These are phyloP conservation scores for Apiotrichum montevideense DNA, from an alignment of 1,284 basidiomycete species.

Conservation along the genomic window DNA sequence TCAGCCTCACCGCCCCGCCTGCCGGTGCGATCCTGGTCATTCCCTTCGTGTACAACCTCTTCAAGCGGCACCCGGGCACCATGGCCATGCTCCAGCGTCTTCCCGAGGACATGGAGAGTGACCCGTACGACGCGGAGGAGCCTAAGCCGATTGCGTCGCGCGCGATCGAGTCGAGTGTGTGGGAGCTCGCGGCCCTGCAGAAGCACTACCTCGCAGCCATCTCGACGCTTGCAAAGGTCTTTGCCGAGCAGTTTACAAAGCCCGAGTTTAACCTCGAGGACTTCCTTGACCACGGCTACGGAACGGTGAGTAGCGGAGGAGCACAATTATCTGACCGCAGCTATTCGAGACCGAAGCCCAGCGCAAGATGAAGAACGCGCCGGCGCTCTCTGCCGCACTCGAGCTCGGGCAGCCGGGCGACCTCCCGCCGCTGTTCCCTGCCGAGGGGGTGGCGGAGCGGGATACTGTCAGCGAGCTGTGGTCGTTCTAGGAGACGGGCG, in stretches of 20 bases:
- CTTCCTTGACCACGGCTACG: constrained; percentile 93
- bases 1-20: constrained; percentile 79
- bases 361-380: constrained; percentile 72
- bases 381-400: constrained; percentile 52
- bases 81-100: constrained; percentile 85
- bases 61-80: constrained; percentile 84
- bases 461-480: constrained; percentile 8
- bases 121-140: constrained; percentile 59
- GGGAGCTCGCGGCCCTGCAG: constrained; percentile 80
- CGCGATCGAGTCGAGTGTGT: constrained; percentile 80
- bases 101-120: constrained; percentile 38
- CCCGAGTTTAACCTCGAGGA: constrained; percentile 87
- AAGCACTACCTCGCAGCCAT: constrained; percentile 80
- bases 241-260: constrained; percentile 88
- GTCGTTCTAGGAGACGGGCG: constrained; percentile 1
- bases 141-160: constrained; percentile 67
- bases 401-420: constrained; percentile 17
- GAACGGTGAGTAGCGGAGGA: constrained; percentile 51
- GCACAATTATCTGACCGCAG: too few relatives aligned
- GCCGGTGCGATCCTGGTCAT: constrained; percentile 84
- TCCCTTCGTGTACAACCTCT: constrained; percentile 89
- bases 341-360: constrained; percentile 81
- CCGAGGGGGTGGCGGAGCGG: neutral
- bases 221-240: constrained; percentile 75
- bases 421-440: constrained; percentile 6